Conservation (phyloP, 306 rosid genomes). For the Herpetospermum pedunculosum region DNA sequence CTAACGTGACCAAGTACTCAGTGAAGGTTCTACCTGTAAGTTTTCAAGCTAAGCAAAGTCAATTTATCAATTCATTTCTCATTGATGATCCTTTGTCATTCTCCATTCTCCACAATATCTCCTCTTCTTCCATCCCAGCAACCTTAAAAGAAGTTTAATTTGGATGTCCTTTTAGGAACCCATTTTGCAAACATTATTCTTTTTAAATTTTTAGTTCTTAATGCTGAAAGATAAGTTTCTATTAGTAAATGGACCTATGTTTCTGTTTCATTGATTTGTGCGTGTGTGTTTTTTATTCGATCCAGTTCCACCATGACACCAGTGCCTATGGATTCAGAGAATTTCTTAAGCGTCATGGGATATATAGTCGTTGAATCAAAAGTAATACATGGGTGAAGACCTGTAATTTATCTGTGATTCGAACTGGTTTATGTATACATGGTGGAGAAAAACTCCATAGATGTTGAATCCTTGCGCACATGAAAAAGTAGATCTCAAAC, state of each 20-base stretch:
- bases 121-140: not conserved
- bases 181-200: not conserved
- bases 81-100: not conserved
- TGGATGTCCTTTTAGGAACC: not conserved
- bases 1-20: constrained; percentile 59
- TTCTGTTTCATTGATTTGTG: constrained; percentile 1
- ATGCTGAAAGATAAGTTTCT: not conserved
- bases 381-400: constrained; percentile 15
- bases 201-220: not conserved
- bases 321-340: constrained; percentile 90
- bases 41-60: constrained; percentile 1
- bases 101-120: not conserved
- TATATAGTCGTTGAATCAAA: constrained; percentile 33
- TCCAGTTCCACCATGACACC: constrained; percentile 59
- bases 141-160: not conserved
- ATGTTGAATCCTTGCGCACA: not conserved
- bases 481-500: not conserved
- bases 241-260: not conserved
- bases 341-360: constrained; percentile 69
- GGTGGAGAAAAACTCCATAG: not conserved
- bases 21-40: constrained; percentile 91
- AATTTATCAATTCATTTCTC: not conserved
- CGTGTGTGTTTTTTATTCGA: constrained; percentile 19
- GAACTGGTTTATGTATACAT: not conserved
- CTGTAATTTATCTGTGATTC: not conserved